A percentile compares a stretch with the other conserved stretches of the same genome.
phyloP scores from a whole-genome alignment of 371 early-diverging fungal genomes.

The Lichtheimia ramosa region DNA sequence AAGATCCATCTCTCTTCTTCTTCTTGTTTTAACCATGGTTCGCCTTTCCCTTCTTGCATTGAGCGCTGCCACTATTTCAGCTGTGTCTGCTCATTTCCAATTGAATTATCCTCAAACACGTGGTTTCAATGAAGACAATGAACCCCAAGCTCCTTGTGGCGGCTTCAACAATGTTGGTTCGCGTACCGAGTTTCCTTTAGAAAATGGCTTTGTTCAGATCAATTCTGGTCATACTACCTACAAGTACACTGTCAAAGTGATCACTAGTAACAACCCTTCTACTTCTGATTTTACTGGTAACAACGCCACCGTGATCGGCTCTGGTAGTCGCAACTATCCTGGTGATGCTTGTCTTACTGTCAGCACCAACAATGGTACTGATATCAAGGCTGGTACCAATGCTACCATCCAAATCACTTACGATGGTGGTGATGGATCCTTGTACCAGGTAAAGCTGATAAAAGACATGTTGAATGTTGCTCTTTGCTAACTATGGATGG shows the following conservation, averaged over 20 bases:
- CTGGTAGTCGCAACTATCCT: slow-evolving; percentile 42
- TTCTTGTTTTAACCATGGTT: slow-evolving; percentile 1
- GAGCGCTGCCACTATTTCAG: slow-evolving; percentile 1
- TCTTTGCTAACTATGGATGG: not conserved
- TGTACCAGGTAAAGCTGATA: slow-evolving; percentile 48
- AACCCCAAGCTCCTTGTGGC: slow-evolving; percentile 56
- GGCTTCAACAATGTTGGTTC: slow-evolving; percentile 34
- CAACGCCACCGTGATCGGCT: slow-evolving; percentile 22
- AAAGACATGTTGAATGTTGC: no score
- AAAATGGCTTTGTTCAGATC: slow-evolving; percentile 53
- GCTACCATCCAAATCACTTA: slow-evolving; percentile 60
- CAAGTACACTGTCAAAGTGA: slow-evolving; percentile 43
- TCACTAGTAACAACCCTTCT: slow-evolving; percentile 41
- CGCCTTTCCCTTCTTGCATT: slow-evolving; percentile 12
- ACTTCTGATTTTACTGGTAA: slow-evolving; percentile 27
- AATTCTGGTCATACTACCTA: slow-evolving; percentile 47
- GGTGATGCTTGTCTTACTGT: slow-evolving; percentile 44
- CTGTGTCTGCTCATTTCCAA: slow-evolving; percentile 45
- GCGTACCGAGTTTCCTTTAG: slow-evolving; percentile 50
- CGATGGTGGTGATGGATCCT: slow-evolving; percentile 56
- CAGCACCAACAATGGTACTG: slow-evolving; percentile 27
- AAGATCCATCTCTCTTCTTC: not conserved
- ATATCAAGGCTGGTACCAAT: slow-evolving; percentile 41
- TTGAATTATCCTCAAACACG: slow-evolving; percentile 55
- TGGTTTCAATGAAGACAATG: slow-evolving; percentile 50